Conservation (phyloP, 768 basidiomycete species). For the Tulasnella calospora region DNA sequence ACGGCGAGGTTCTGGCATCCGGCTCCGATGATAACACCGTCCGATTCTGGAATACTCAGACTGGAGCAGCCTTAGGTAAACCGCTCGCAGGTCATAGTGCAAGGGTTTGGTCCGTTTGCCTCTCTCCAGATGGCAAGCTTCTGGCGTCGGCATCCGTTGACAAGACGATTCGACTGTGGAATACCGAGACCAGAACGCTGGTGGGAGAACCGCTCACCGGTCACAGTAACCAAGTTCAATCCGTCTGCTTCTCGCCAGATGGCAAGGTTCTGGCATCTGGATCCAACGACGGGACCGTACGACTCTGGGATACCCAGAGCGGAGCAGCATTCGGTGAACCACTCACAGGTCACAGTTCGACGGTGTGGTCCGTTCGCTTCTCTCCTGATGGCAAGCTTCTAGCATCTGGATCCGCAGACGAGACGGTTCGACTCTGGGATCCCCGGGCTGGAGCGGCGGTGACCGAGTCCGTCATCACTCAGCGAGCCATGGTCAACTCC, state of each 20-base stretch:
- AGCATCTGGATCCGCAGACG: neutral
- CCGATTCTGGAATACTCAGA: too few species aligned
- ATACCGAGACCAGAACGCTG: neutral
- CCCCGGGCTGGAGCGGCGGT: neutral
- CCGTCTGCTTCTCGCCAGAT: too few species aligned
- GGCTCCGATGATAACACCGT: too few species aligned
- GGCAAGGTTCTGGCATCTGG: neutral
- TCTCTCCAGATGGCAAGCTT: neutral
- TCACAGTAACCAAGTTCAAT: neutral
- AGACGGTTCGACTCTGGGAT: neutral
- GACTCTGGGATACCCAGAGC: neutral
- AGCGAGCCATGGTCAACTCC: neutral
- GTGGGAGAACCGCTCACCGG: neutral
- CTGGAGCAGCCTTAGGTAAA: constrained; percentile 34
- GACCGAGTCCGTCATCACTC: neutral
- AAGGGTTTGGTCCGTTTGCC: neutral
- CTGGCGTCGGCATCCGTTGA: neutral
- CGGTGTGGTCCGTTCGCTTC: neutral
- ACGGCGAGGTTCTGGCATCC: too few species aligned
- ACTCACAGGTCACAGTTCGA: neutral
- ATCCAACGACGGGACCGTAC: neutral
- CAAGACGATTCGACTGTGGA: neutral
- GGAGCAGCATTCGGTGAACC: neutral
- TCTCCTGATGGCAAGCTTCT: neutral
- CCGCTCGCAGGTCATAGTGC: constrained; percentile 41